phyloP scores from a whole-genome alignment of 768 basidiomycete genomes.

The Termitomyces sp. region DNA sequence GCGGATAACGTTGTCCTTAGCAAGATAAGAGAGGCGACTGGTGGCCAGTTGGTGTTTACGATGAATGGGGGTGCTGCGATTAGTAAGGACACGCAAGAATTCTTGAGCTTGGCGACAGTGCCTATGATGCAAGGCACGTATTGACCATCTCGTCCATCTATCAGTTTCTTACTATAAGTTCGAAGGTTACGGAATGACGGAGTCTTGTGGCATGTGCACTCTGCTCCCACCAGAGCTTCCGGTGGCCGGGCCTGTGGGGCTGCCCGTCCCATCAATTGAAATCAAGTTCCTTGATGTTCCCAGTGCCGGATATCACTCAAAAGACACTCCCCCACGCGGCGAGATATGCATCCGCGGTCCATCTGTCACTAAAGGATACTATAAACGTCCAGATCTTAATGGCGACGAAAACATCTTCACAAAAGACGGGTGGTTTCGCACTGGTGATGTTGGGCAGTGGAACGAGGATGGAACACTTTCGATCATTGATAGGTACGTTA shows the following conservation, averaged over 20 bases:
- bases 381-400: constrained; percentile 88
- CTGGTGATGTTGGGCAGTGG: constrained; percentile 95
- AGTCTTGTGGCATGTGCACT: constrained; percentile 86
- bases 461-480: constrained; percentile 86
- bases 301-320: constrained; percentile 80
- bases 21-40: constrained; percentile 76
- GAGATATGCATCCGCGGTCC: constrained; percentile 88
- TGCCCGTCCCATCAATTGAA: constrained; percentile 83
- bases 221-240: constrained; percentile 81
- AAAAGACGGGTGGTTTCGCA: constrained; percentile 88
- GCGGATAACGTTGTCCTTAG: constrained; percentile 75
- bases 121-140: constrained; percentile 77
- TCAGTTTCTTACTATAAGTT: not conserved
- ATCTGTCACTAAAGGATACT: constrained; percentile 84
- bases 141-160: not conserved
- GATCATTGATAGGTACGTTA: constrained; percentile 76
- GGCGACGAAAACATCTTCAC: constrained; percentile 78
- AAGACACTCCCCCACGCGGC: constrained; percentile 69
- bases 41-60: constrained; percentile 77
- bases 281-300: constrained; percentile 80
- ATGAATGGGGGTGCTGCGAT: constrained; percentile 86
- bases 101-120: constrained; percentile 74
- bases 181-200: constrained; percentile 91
- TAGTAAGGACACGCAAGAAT: constrained; percentile 84
- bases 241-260: constrained; percentile 70